phyloP scores from a whole-genome alignment of 345 rosid species.

The Syzygium aqueum region DNA sequence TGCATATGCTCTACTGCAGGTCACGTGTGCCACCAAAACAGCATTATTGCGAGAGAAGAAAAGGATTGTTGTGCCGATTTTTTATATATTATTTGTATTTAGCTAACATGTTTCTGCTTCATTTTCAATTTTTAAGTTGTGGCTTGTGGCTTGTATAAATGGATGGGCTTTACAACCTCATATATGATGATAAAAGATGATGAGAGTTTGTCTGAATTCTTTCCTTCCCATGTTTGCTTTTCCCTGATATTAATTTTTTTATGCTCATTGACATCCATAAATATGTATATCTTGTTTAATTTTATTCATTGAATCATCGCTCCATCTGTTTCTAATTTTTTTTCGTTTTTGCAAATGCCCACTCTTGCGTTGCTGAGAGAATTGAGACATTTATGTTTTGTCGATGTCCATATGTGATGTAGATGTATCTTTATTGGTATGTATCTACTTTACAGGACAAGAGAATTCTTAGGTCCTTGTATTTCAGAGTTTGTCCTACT shows the following conservation, averaged over 20 bases:
- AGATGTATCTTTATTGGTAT: background rate
- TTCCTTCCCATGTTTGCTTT: background rate
- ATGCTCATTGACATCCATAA: background rate
- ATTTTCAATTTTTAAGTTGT: background rate
- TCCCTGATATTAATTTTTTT: background rate
- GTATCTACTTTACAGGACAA: background rate
- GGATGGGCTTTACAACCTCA: background rate
- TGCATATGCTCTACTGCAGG: background rate
- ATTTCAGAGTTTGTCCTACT: background rate
- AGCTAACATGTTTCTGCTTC: background rate
- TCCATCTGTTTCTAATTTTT: background rate
- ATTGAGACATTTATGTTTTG: background rate
- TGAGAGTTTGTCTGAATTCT: background rate
- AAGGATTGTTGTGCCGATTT: background rate
- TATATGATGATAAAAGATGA: background rate
- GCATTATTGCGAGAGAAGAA: background rate
- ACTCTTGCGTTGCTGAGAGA: fast-evolving
- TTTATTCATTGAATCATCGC: background rate
- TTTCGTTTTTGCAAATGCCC: background rate
- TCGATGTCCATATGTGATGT: background rate
- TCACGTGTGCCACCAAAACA: background rate
- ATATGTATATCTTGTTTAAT: background rate
- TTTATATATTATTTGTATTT: background rate
- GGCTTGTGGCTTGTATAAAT: background rate
- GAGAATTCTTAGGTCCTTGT: background rate